A percentile compares a stretch with the other conserved stretches of the same genome.
These are phyloP conservation scores for Pistacia integerrima DNA, from an alignment of 345 rosid genomes.

Conservation along the genomic window DNA sequence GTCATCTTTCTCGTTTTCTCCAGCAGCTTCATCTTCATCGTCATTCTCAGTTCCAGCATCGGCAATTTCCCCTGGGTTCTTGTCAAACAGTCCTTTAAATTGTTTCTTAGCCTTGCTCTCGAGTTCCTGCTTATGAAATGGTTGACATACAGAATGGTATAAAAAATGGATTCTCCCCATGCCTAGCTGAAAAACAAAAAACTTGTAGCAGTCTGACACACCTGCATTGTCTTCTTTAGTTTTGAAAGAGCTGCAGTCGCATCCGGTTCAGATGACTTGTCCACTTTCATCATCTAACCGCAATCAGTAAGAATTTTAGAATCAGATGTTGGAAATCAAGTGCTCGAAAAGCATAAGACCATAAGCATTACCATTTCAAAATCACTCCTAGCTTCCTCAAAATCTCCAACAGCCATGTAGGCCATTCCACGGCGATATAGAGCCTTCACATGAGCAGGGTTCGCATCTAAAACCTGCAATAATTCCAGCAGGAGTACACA, in stretches of 20 bases:
- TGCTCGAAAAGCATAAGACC: not conserved
- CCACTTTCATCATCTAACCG: slow-evolving; percentile 56
- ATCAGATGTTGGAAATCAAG: not conserved
- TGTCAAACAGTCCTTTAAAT: slow-evolving; percentile 93
- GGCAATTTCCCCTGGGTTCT: slow-evolving; percentile 91
- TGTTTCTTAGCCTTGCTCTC: slow-evolving; percentile 78
- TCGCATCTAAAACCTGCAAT: slow-evolving; percentile 82
- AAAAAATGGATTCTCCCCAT: not conserved
- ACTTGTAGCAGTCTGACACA: slow-evolving; percentile 22
- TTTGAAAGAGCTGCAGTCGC: slow-evolving; percentile 73
- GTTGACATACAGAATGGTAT: not conserved
- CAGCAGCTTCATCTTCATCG: slow-evolving; percentile 20
- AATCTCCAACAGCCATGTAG: slow-evolving; percentile 75
- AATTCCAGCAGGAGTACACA: slow-evolving; percentile 2
- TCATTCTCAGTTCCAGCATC: slow-evolving; percentile 35
- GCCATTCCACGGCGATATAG: slow-evolving; percentile 98
- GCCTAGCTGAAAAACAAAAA: not conserved
- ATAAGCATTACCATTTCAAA: slow-evolving; percentile 53
- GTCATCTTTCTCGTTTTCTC: slow-evolving; percentile 22
- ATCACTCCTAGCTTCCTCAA: slow-evolving; percentile 79
- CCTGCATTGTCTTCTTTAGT: slow-evolving; percentile 84
- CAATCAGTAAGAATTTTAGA: slow-evolving; percentile 22
- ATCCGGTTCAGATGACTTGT: slow-evolving; percentile 63
- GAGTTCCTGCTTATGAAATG: slow-evolving; percentile 54
- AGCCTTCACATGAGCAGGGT: slow-evolving; percentile 81